Evolutionary conservation across 805 yeast species (phyloP), one percentile per base, ranked within the genome.

Genomic region (Candida corydali): DNA sequence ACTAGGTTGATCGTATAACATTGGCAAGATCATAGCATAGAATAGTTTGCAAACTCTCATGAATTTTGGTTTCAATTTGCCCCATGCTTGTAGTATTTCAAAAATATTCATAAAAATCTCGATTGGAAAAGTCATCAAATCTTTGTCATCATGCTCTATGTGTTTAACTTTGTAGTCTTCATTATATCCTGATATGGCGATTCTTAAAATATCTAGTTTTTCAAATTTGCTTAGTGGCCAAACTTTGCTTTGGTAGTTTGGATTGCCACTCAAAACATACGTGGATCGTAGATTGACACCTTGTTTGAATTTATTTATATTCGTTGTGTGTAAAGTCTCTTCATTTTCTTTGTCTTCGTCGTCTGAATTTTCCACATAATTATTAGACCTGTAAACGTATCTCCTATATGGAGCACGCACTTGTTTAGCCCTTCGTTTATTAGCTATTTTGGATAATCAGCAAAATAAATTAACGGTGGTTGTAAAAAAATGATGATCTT

Each of bases 391-490:
- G 47, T 77, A 78, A 31, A 75, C 87, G 56, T 86, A 86, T 57
- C 81, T 75, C 58, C 79, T 73, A 61, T 85, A 88, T 5, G 89
- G 88, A 38, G 88, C 87, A 44, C 81, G 79, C 32, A 74, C 68
- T 69, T 88, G 83, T 69, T 82, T 83, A 8, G 96, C 88, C 56
- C 97, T 74, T 52, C 89, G 64, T 59, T 87, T 88, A 61, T 88
- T 88, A 23, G 88, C 96, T 81, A 88, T 88, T 36, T 49, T 57
- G 63, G 39, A 29, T 7, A 20, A 20, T 20, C 9, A 20, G n/a
- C n/a, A n/a, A n/a, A n/a, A n/a, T n/a, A n/a, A n/a, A n/a, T n/a
- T n/a, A n/a, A n/a, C n/a, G n/a, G n/a, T n/a, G n/a, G n/a, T n/a
- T n/a, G n/a, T n/a, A n/a, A n/a, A n/a, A n/a, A n/a, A 20, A 20